Percentiles rank a stretch among this genome's conserved stretches.
These are phyloP conservation scores for Balansia obtecta DNA, from an alignment of 2,329 filamentous ascomycete species.

Conservation along the genomic window DNA sequence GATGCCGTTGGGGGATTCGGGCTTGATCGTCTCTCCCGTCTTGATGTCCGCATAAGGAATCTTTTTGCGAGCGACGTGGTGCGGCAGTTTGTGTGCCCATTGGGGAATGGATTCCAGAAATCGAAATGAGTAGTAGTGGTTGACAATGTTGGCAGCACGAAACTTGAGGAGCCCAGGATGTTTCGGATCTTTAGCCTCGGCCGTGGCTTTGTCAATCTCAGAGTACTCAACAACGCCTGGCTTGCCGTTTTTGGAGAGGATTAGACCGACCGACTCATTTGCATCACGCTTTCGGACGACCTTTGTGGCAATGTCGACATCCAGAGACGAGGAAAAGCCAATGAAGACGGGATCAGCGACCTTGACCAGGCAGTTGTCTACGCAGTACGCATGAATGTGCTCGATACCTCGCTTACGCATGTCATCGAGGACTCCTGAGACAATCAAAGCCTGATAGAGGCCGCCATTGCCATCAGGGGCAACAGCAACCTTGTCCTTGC, in stretches of 20 bases:
- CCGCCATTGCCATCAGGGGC: slow-evolving; percentile 96
- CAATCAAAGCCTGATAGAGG: slow-evolving; percentile 83
- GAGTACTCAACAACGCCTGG: slow-evolving; percentile 98
- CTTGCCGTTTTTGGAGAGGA: slow-evolving; percentile 87
- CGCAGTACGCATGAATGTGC: slow-evolving; percentile 95
- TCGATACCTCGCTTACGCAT: slow-evolving; percentile 82
- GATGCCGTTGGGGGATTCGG: slow-evolving; percentile 91
- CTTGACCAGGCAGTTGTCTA: slow-evolving; percentile 98
- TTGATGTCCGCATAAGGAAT: slow-evolving; percentile 73
- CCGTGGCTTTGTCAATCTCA: slow-evolving; percentile 82
- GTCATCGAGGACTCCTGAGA: slow-evolving; percentile 68
- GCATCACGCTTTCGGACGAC: slow-evolving; percentile 98
- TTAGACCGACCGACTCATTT: slow-evolving; percentile 89
- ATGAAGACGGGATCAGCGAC: slow-evolving; percentile 96
- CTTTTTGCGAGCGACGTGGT: slow-evolving; percentile 98
- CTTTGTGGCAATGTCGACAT: slow-evolving; percentile 95
- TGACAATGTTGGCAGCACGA: slow-evolving; percentile 97
- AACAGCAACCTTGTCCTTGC: slow-evolving; percentile 81
- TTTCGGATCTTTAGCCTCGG: slow-evolving; percentile 75
- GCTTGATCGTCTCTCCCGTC: slow-evolving; percentile 72
- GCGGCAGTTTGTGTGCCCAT: slow-evolving; percentile 77
- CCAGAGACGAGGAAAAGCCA: slow-evolving; percentile 76
- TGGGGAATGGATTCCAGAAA: slow-evolving; percentile 85
- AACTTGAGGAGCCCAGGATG: slow-evolving; percentile 79
- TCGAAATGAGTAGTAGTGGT: slow-evolving; percentile 96